Conservation (phyloP, 257 asterid species). For the Ballota nigra region DNA sequence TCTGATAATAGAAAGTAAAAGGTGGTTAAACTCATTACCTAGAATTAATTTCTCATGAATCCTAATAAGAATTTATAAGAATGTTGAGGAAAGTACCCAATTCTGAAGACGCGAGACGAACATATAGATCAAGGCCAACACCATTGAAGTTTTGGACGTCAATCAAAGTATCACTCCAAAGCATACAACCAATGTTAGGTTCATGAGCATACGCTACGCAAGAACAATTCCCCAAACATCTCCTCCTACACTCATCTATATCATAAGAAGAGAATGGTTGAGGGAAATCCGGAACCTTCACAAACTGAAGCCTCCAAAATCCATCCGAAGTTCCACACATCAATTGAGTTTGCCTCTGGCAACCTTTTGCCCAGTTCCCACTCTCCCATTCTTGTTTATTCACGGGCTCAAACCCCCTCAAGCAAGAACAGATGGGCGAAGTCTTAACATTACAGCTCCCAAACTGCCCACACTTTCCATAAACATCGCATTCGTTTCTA, state of each 20-base stretch:
- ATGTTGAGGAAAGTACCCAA: neutral
- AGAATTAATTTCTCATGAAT: too few relatives aligned
- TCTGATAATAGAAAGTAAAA: constrained; percentile 9
- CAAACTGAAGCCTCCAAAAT: constrained; percentile 19
- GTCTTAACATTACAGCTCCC: constrained; percentile 27
- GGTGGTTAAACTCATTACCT: too few relatives aligned
- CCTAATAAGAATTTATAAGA: too few relatives aligned
- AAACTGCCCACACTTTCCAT: constrained; percentile 36
- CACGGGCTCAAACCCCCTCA: constrained; percentile 38
- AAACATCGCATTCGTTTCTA: constrained; percentile 6
- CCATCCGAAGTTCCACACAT: constrained; percentile 29
- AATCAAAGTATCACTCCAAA: neutral
- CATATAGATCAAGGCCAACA: constrained; percentile 13
- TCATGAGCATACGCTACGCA: constrained; percentile 18
- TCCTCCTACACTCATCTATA: neutral
- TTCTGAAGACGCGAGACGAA: constrained; percentile 17
- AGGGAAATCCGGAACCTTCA: constrained; percentile 15
- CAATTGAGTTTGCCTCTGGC: constrained; percentile 23
- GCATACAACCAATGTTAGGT: constrained; percentile 10
- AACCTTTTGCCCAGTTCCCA: constrained; percentile 39
- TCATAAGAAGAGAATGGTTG: too few relatives aligned
- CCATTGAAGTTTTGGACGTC: neutral
- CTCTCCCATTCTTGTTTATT: constrained; percentile 27
- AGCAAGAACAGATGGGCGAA: constrained; percentile 34
- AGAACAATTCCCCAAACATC: constrained; percentile 3